Percentiles rank a stretch among this genome's conserved stretches.
These are phyloP conservation scores for Eustoma russellianum DNA, from an alignment of 257 asterid genomes.

Conservation along the genomic window DNA sequence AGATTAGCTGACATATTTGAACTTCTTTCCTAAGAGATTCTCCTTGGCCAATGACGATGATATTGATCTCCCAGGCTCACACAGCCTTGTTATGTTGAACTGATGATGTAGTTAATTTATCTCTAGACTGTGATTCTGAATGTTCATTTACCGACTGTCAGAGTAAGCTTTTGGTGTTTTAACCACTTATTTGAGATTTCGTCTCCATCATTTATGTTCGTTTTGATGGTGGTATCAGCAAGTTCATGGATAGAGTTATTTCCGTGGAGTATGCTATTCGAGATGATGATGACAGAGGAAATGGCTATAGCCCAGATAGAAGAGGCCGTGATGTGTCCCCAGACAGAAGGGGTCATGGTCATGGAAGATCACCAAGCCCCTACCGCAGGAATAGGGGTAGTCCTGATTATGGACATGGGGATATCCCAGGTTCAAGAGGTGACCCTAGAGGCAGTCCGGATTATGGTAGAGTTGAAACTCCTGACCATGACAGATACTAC, in stretches of 20 bases:
- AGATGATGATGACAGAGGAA: conserved; percentile 64
- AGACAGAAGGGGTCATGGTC: conserved; percentile 42
- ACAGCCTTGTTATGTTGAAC: too few relatives aligned
- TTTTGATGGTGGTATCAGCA: conserved; percentile 26
- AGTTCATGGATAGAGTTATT: conserved; percentile 62
- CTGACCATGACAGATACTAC: conserved; percentile 32
- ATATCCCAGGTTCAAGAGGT: conserved; percentile 39
- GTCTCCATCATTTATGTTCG: not conserved
- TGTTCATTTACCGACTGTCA: too few relatives aligned
- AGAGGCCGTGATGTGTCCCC: conserved; percentile 48
- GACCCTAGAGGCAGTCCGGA: conserved; percentile 53
- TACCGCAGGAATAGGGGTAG: conserved; percentile 58
- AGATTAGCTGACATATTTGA: too few relatives aligned
- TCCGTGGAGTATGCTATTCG: conserved; percentile 65
- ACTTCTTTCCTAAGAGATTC: too few relatives aligned
- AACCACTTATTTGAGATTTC: not conserved
- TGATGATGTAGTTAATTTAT: too few relatives aligned
- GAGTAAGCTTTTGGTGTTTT: not conserved
- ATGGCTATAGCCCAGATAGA: conserved; percentile 55
- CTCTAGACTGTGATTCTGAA: too few relatives aligned
- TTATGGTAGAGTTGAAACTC: conserved; percentile 38
- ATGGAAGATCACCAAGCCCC: conserved; percentile 54
- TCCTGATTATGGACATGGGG: conserved; percentile 62
- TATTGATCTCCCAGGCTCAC: too few relatives aligned
- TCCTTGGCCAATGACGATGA: too few relatives aligned